Percentiles rank a stretch among this genome's conserved stretches.
phyloP scores from a whole-genome alignment of 345 rosid species.

The Kernera saxatilis region DNA sequence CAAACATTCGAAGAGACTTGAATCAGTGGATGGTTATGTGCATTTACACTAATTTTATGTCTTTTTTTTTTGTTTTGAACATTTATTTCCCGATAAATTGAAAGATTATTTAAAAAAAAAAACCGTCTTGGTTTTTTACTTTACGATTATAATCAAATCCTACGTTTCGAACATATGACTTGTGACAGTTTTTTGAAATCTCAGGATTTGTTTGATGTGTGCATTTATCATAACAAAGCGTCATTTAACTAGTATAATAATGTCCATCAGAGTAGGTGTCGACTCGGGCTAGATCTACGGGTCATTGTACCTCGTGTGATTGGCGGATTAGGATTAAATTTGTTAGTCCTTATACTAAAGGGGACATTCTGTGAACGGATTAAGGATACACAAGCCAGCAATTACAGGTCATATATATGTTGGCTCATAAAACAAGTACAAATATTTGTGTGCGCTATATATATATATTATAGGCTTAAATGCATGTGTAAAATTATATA shows the following conservation, averaged over 20 bases:
- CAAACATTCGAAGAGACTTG: slow-evolving; percentile 19
- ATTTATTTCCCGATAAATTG: background rate
- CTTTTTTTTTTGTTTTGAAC: background rate
- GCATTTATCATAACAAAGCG: background rate
- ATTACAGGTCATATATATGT: background rate
- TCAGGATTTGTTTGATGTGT: slow-evolving; percentile 1
- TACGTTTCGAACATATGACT: background rate
- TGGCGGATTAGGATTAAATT: background rate
- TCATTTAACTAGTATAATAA: background rate
- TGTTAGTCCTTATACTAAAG: background rate
- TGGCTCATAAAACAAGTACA: background rate
- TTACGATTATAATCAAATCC: background rate
- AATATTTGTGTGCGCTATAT: background rate
- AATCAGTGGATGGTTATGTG: slow-evolving; percentile 20
- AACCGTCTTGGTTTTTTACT: background rate
- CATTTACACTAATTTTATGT: slow-evolving; percentile 1
- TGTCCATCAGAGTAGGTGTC: slow-evolving; percentile 13
- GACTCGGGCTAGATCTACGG: background rate
- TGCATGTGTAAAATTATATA: background rate
- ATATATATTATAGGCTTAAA: background rate
- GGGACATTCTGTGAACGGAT: background rate
- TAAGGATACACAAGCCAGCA: background rate
- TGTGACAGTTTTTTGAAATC: background rate
- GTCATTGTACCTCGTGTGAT: slow-evolving; percentile 1
- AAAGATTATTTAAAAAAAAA: background rate